These are phyloP conservation scores for Calonectria hawksworthii DNA, from an alignment of 2,329 filamentous ascomycete species.

Conservation along the genomic window DNA sequence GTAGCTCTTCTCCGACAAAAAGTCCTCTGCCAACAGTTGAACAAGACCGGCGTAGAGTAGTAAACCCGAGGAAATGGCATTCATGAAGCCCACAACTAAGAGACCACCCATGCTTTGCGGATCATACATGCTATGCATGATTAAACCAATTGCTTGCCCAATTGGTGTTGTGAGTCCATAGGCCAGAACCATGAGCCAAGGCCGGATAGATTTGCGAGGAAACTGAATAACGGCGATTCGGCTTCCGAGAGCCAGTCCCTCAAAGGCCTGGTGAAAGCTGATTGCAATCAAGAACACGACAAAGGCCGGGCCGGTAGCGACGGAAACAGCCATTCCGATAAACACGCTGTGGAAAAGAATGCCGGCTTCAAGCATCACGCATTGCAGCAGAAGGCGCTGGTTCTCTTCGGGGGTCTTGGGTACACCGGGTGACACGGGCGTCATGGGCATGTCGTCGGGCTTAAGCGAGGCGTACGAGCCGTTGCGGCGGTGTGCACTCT, in stretches of 20 bases:
- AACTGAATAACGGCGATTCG: constrained; percentile 90
- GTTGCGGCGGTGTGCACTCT: constrained; percentile 41
- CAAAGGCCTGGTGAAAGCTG: constrained; percentile 89
- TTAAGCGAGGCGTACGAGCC: constrained; percentile 51
- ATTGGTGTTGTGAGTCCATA: constrained; percentile 85
- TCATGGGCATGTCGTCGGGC: constrained; percentile 43
- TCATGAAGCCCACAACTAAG: constrained; percentile 88
- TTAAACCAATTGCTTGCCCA: constrained; percentile 85
- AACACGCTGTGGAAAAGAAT: constrained; percentile 90
- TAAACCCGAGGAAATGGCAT: constrained; percentile 85
- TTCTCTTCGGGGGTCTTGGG: constrained; percentile 66
- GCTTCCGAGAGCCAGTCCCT: constrained; percentile 87
- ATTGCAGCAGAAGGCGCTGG: constrained; percentile 80
- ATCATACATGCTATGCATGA: constrained; percentile 84
- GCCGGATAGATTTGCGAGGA: constrained; percentile 77
- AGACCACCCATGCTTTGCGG: constrained; percentile 82
- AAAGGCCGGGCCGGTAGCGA: constrained; percentile 84
- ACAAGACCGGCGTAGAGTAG: constrained; percentile 87
- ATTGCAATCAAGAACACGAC: constrained; percentile 85
- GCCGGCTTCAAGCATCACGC: constrained; percentile 83
- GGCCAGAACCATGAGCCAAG: constrained; percentile 86
- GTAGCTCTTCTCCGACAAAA: constrained; percentile 83
- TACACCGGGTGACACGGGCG: constrained; percentile 40
- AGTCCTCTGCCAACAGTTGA: constrained; percentile 88
- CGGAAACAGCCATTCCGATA: constrained; percentile 88